Conservation (phyloP, 1,284 basidiomycete genomes). For the Ustilago cynodontis region DNA sequence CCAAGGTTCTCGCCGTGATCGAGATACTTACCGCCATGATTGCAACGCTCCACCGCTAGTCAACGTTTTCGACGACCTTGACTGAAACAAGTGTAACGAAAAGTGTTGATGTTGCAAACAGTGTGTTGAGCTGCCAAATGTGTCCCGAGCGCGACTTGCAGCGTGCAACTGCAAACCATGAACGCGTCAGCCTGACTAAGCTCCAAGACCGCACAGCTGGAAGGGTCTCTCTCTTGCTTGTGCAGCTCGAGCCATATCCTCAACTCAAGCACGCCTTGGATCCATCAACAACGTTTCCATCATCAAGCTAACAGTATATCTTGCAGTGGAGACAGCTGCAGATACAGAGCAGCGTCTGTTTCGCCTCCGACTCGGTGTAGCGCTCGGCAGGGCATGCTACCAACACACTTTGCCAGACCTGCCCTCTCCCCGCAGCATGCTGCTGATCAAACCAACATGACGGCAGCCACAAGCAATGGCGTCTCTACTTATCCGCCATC, state of each 20-base stretch:
- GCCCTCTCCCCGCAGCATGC: slow-evolving; percentile 28
- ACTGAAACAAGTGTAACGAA: background rate
- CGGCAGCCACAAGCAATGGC: slow-evolving; percentile 12
- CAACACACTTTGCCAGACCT: slow-evolving; percentile 42
- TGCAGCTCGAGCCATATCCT: background rate
- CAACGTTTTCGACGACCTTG: background rate
- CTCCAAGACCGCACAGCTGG: slow-evolving; percentile 1
- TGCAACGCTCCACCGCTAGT: background rate
- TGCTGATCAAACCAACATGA: slow-evolving; percentile 24
- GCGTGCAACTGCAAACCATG: background rate
- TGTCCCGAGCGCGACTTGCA: slow-evolving; percentile 29
- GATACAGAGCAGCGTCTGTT: background rate
- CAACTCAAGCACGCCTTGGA: background rate
- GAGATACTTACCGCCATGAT: slow-evolving; percentile 22
- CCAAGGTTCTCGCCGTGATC: background rate
- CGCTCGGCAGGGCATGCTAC: slow-evolving; percentile 43
- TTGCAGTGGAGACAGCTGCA: too few species aligned
- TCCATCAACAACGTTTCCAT: background rate
- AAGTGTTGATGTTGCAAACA: background rate
- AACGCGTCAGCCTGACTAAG: slow-evolving; percentile 34
- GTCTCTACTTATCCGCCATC: slow-evolving; percentile 25
- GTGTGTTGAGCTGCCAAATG: background rate
- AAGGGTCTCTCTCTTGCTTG: background rate
- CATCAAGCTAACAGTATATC: background rate
- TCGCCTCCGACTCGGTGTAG: background rate